phyloP scores from a whole-genome alignment of 2,329 filamentous ascomycete genomes.

The Claviceps africana region DNA sequence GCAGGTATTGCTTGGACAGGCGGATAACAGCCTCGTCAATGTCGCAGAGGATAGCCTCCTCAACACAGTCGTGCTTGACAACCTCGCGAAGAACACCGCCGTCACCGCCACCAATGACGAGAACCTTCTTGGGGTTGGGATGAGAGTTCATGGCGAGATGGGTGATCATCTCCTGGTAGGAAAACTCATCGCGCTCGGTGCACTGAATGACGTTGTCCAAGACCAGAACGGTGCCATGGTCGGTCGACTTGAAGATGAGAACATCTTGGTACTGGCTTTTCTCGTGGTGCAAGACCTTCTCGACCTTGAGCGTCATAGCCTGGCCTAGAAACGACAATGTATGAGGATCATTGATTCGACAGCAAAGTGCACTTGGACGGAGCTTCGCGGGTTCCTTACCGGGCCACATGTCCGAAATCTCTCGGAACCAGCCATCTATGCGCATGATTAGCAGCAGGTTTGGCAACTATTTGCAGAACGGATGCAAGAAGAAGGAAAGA shows the following conservation, averaged over 20 bases:
- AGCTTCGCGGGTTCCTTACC: constrained; percentile 24
- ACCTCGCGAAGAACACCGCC: constrained; percentile 96
- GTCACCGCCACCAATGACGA: constrained; percentile 95
- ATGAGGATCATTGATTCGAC: constrained; percentile 4
- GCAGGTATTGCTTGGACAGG: constrained; percentile 95
- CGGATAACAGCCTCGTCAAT: constrained; percentile 98
- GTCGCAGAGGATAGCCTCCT: constrained; percentile 93
- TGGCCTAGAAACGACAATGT: constrained; percentile 43
- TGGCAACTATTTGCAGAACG: neutral
- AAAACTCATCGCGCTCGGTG: constrained; percentile 98
- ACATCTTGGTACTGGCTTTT: constrained; percentile 99
- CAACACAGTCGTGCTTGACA: constrained; percentile 94
- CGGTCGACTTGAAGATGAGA: constrained; percentile 93
- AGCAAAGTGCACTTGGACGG: neutral
- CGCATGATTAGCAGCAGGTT: neutral
- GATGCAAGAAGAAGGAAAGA: neutral
- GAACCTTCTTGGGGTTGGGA: constrained; percentile 94
- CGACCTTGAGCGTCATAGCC: constrained; percentile 96
- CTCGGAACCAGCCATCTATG: constrained; percentile 98
- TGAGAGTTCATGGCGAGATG: constrained; percentile 97
- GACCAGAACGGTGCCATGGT: constrained; percentile 91
- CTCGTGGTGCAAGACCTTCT: constrained; percentile 96
- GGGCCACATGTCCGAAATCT: constrained; percentile 98
- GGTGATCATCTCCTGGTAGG: constrained; percentile 99
- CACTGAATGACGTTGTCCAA: constrained; percentile 98